A percentile compares a stretch with the other conserved stretches of the same genome.
phyloP scores from a whole-genome alignment of 164 flowering plant genomes.

The Vitis labrusca region DNA sequence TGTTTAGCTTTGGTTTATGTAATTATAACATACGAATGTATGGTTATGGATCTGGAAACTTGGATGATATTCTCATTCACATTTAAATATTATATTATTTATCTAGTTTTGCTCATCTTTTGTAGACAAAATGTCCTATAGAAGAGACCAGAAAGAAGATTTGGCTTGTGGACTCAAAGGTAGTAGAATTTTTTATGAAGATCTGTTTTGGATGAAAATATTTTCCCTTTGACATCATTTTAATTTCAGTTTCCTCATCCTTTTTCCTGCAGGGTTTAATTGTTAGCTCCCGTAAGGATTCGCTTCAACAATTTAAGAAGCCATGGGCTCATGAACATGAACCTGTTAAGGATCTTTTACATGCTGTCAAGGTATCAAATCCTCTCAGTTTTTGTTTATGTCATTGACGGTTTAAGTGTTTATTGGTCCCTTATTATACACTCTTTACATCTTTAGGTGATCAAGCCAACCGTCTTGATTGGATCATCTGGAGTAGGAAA shows the following conservation, averaged over 20 bases:
- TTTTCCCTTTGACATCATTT: not conserved
- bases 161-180: conserved; percentile 98
- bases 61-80: not conserved
- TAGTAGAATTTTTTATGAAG: conserved; percentile 16
- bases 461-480: conserved; percentile 83
- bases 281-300: conserved; percentile 59
- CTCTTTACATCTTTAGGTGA: conserved; percentile 35
- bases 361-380: conserved; percentile 62
- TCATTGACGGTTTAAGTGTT: not conserved
- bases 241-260: not conserved
- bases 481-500: conserved; percentile 88
- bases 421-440: conserved; percentile 5
- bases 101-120: not conserved
- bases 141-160: conserved; percentile 84
- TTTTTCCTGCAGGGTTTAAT: conserved; percentile 58
- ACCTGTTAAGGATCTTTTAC: conserved; percentile 47
- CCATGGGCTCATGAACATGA: conserved; percentile 92
- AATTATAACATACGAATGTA: not conserved
- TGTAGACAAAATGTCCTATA: conserved; percentile 71
- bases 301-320: conserved; percentile 78
- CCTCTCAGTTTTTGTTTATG: not conserved
- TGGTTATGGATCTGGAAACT: not conserved
- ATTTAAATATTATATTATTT: not conserved
- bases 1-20: not conserved
- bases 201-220: not conserved